Percentiles rank a stretch among this genome's conserved stretches.
These are phyloP conservation scores for Penicillium soppii DNA, from an alignment of 495 filamentous ascomycete genomes.

Conservation along the genomic window DNA sequence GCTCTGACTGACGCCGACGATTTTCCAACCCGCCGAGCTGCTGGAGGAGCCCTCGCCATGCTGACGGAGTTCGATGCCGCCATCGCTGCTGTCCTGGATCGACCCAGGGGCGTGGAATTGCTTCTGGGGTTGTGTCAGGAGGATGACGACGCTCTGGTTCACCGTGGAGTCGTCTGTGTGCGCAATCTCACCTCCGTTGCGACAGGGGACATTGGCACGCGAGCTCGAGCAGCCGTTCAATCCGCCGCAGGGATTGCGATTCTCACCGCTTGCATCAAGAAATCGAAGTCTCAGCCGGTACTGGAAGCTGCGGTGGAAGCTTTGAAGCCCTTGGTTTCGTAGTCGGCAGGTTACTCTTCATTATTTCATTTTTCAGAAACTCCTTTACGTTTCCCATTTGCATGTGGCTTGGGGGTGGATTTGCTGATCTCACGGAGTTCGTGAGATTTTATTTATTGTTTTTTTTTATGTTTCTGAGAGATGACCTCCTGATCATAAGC, in stretches of 20 bases:
- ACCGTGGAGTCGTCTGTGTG: constrained; percentile 76
- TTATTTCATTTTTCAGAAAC: constrained; percentile 6
- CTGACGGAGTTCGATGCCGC: constrained; percentile 74
- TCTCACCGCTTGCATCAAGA: constrained; percentile 62
- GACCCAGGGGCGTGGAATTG: constrained; percentile 66
- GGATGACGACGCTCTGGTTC: constrained; percentile 69
- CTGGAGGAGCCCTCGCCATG: constrained; percentile 84
- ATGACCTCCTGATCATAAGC: constrained; percentile 10
- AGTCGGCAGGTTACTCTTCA: constrained; percentile 10
- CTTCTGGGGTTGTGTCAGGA: constrained; percentile 74
- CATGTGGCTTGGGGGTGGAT: constrained; percentile 5
- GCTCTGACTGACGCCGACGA: constrained; percentile 87
- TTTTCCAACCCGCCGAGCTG: constrained; percentile 71
- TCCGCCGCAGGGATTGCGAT: constrained; percentile 55
- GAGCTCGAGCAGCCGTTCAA: constrained; percentile 39
- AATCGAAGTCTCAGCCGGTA: constrained; percentile 60
- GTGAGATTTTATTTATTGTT: not conserved
- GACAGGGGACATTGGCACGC: constrained; percentile 40
- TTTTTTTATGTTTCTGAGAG: constrained; percentile 1
- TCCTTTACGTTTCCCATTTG: constrained; percentile 2
- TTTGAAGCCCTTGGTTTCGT: constrained; percentile 57
- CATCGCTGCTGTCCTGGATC: constrained; percentile 64
- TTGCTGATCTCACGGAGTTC: constrained; percentile 3
- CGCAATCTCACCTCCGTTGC: constrained; percentile 46
- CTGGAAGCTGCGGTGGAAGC: constrained; percentile 63